Base-by-base conservation (phyloP, 2,329 filamentous ascomycete species). In the Metarhizium rileyi region DNA sequence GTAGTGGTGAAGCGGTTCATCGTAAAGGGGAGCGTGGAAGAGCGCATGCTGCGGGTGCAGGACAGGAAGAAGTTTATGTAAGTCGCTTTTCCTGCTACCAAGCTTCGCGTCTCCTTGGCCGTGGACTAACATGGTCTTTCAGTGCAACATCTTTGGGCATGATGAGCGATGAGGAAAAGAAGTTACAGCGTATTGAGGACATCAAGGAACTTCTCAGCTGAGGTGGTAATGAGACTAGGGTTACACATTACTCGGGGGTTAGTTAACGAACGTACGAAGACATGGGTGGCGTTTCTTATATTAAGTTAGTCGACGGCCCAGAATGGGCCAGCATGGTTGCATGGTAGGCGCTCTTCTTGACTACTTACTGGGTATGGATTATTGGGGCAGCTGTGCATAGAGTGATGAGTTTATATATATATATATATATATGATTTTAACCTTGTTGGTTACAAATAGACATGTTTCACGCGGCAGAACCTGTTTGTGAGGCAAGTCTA, bases 21-120 rank as follows among this genome's bases (percentile, higher is more conserved):
- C 51, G 87, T 95, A 1, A 85, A 86, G 66, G 82, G 84, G 44
- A 96, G 89, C 56, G 94, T 98, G 36, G 93, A 98, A 72, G 87
- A 93, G 66, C 83, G 91, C 66, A 98, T 98, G 90, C 66, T 98
- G 56, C 82, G 78, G 66, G 83, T 98, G 30, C 94, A 98, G 66
- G 91, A 97, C 56, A 74, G 90, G 62, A 98, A 98, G 74, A 97
- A 90, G 74, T 94, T 94, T 59, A 87, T 94, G 84, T 90, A 63
- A 83, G 86, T 84, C 49, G 28, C 8, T 41, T 26, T 14, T 36
- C 47, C 0, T 26, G 12, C 20, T 16, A 28, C 23, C 10, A 40
- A 22, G 18, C 27, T 16, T 6, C 16, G 8, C 5, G 20, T 23
- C 42, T 30, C 27, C 20, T 16, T 25, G 14, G 25, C 8, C 33